Base-by-base conservation (phyloP, 768 basidiomycete genomes). In the Leccinum boreale region DNA sequence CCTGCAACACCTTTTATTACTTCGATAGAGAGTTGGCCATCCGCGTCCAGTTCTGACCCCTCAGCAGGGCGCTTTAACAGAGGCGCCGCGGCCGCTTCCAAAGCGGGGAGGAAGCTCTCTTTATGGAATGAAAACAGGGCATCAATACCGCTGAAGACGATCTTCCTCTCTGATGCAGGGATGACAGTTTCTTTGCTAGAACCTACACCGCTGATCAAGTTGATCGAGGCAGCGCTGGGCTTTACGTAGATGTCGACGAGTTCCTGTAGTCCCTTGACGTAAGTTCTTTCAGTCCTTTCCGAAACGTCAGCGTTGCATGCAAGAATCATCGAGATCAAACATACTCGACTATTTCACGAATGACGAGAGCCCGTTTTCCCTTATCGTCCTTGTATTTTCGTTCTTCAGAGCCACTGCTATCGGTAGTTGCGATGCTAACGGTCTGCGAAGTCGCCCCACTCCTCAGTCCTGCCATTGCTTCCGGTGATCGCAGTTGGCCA, bases 241-340 rank as follows among this genome's bases (percentile, higher is more conserved):
- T 85, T 89, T 74, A 98, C 90, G 69, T 98, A 99, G 52, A 99
- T 96, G 58, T 93, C 90, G 51, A 95, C 86, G 9, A 99, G 84
- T 71, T 97, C 96, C 67, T 92, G 87, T 31, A 99, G 75, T n/a
- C 93, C 90, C 62, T 89, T 89, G 59, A 96, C 92, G 73, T 99
- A 99, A 2, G 94, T 94, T 59, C 90, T 81, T 74, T 99, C 97
- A 46, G 96, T 98, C 65, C 92, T 93, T 67, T 35, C 62, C 31
- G n/a, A 57, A 6, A 21, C 9, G 47, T 70, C 33, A 70, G 61
- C 26, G 17, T 48, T 23, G 14, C 29, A 24, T 26, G 10, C n/a
- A 11, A 36, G n/a, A 52, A 48, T 15, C 7, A 21, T 36, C 23
- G 31, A 35, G 29, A 8, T 31, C 19, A 46, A 46, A 82, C 91